phyloP scores from a whole-genome alignment of 139 green algal genomes.

The Gonium pectorale region DNA sequence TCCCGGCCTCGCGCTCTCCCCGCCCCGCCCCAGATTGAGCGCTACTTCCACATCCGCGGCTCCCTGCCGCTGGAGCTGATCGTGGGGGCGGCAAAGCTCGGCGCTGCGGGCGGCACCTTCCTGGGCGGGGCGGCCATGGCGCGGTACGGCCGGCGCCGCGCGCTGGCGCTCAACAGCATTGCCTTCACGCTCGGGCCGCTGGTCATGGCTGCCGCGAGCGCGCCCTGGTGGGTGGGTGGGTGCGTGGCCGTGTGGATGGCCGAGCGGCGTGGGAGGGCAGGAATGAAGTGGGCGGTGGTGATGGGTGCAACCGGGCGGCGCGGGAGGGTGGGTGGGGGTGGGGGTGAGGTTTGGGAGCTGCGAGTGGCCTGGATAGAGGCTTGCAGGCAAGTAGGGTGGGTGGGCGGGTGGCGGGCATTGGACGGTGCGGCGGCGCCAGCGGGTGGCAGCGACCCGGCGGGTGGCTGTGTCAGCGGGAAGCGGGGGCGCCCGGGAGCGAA shows the following conservation, averaged over 20 bases:
- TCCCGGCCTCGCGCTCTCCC: neutral
- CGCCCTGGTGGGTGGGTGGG: conserved; percentile 55
- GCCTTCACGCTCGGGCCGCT: conserved; percentile 81
- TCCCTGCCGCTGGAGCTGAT: conserved; percentile 62
- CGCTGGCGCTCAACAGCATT: conserved; percentile 70
- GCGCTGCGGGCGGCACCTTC: conserved; percentile 80
- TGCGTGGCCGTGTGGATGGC: neutral
- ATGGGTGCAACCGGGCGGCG: neutral
- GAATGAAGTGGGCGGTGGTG: neutral
- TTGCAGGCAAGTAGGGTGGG: no score
- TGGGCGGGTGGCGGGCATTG: no score
- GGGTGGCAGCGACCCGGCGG: no score
- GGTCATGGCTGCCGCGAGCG: conserved; percentile 73
- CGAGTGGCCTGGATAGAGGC: no score
- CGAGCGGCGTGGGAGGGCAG: neutral
- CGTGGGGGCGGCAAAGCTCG: conserved; percentile 83
- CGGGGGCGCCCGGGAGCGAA: no score
- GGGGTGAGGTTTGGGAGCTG: no score
- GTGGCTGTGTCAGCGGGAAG: no score
- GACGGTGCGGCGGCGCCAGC: no score
- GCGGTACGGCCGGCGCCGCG: conserved; percentile 74
- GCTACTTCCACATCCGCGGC: neutral
- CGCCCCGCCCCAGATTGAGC: conserved; percentile 5
- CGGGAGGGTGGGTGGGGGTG: no score
- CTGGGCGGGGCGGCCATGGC: conserved; percentile 84